Conservation (phyloP, 23 red algal species). For the Pyropia yezoensis region DNA sequence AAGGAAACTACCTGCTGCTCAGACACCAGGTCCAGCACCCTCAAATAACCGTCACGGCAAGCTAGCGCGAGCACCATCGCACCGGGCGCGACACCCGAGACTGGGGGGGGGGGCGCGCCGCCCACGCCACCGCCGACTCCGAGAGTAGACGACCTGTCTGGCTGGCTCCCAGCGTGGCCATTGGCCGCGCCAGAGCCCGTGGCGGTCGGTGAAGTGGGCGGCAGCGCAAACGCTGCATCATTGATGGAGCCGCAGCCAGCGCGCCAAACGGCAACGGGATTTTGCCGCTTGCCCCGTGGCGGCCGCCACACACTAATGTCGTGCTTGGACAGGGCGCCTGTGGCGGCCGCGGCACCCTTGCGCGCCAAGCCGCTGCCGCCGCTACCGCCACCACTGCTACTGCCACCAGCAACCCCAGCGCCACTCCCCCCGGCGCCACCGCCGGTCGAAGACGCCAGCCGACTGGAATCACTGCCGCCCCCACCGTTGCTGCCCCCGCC, state of each 20-base stretch:
- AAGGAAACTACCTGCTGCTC: conserved; percentile 55
- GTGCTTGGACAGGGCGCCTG: conserved; percentile 19
- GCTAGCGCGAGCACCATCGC: conserved; percentile 28
- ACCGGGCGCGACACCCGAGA: background rate
- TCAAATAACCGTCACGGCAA: conserved; percentile 70
- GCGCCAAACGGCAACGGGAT: conserved; percentile 53
- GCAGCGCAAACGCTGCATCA: conserved; percentile 45
- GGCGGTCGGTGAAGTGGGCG: background rate
- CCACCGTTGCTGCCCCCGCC: conserved; percentile 25
- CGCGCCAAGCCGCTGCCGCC: background rate
- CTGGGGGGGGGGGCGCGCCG: too few species aligned
- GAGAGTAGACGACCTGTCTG: too few species aligned
- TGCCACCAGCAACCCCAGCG: background rate
- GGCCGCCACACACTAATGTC: conserved; percentile 45
- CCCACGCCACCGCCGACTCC: too few species aligned
- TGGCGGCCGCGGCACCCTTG: background rate
- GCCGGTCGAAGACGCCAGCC: background rate
- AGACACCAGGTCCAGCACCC: conserved; percentile 49
- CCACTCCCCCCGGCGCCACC: background rate
- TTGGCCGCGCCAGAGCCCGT: too few species aligned
- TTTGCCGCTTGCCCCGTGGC: conserved; percentile 41
- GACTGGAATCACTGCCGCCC: background rate
- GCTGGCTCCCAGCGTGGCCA: too few species aligned
- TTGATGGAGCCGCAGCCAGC: conserved; percentile 31
- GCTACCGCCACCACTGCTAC: background rate